Evolutionary conservation across 2,329 filamentous ascomycete species (phyloP).

Genomic region (Epichloe festucae): DNA sequence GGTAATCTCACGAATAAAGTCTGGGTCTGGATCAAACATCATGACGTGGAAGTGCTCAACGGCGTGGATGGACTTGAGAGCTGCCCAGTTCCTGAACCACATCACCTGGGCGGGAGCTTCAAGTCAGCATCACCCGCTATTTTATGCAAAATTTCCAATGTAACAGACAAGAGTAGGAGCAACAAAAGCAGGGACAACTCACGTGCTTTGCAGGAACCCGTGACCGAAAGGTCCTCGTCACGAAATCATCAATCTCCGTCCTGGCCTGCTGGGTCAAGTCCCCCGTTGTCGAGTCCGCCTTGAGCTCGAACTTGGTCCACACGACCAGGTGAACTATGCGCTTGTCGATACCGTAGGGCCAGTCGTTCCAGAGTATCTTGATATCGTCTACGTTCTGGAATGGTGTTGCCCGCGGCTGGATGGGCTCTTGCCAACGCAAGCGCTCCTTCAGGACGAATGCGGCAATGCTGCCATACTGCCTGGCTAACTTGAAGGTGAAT

Average conservation of each 20-base stretch:
- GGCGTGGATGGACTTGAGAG: conserved; percentile 70
- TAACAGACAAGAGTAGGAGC: neutral
- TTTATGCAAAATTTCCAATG: neutral
- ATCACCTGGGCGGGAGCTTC: conserved; percentile 17
- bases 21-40: conserved; percentile 62
- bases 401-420: conserved; percentile 21
- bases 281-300: conserved; percentile 51
- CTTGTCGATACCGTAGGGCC: conserved; percentile 77
- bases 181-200: conserved; percentile 15
- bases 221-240: conserved; percentile 51
- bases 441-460: conserved; percentile 60
- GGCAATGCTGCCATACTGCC: conserved; percentile 63
- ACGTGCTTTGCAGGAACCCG: conserved; percentile 39
- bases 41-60: conserved; percentile 95
- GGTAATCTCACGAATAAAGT: conserved; percentile 59
- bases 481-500: conserved; percentile 51
- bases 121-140: neutral
- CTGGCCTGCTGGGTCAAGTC: conserved; percentile 54
- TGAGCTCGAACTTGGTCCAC: conserved; percentile 80
- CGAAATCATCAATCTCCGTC: conserved; percentile 55
- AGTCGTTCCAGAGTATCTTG: conserved; percentile 78
- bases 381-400: conserved; percentile 42
- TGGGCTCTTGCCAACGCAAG: conserved; percentile 50
- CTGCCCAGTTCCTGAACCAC: conserved; percentile 65
- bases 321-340: conserved; percentile 76